Conservation (phyloP, 1,284 basidiomycete species). For the Entoloma clypeatum region DNA sequence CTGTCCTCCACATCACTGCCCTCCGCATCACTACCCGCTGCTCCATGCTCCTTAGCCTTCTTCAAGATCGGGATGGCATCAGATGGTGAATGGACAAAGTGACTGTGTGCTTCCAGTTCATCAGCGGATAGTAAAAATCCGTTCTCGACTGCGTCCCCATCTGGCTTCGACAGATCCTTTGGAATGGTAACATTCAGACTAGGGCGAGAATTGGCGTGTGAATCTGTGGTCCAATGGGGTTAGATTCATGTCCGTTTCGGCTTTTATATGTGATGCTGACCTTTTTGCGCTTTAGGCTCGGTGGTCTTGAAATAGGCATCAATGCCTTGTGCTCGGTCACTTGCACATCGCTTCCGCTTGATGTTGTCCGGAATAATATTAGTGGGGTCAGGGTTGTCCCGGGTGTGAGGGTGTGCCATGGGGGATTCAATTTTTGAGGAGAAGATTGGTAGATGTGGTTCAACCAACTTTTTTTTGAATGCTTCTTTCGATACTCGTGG, state of each 20-base stretch:
- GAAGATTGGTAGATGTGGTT: no score
- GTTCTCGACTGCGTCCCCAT: slow-evolving; percentile 5
- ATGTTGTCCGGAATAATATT: slow-evolving; percentile 3
- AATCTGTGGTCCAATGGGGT: neutral
- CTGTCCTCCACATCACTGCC: slow-evolving; percentile 1
- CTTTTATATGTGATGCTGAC: neutral
- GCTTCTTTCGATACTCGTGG: no score
- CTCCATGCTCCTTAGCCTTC: no score
- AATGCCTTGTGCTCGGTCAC: neutral
- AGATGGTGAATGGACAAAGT: slow-evolving; percentile 5
- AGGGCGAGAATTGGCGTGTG: neutral
- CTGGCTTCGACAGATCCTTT: slow-evolving; percentile 1
- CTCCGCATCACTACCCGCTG: neutral
- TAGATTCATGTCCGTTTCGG: neutral
- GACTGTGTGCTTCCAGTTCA: neutral
- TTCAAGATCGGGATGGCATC: neutral
- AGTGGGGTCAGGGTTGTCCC: slow-evolving; percentile 1
- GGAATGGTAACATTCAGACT: slow-evolving; percentile 3
- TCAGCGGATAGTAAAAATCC: slow-evolving; percentile 2
- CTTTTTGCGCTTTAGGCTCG: neutral
- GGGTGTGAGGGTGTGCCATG: neutral
- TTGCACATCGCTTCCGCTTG: neutral
- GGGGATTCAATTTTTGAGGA: no score
- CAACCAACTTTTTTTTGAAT: no score
- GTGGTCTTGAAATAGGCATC: slow-evolving; percentile 1